These are phyloP conservation scores for Wilcoxina mikolae DNA, from an alignment of 495 filamentous ascomycete genomes.

Conservation along the genomic window DNA sequence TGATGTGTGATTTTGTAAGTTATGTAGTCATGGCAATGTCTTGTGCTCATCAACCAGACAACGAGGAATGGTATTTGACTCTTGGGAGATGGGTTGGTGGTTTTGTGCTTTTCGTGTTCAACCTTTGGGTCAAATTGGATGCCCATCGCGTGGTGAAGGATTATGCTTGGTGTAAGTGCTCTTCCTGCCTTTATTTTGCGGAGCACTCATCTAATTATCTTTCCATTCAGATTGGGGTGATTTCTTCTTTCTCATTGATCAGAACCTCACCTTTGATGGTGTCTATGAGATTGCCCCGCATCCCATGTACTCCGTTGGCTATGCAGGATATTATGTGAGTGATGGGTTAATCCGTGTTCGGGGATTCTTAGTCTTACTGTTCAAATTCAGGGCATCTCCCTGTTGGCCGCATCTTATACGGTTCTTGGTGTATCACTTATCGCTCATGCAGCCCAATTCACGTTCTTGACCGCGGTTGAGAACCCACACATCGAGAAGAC, in stretches of 20 bases:
- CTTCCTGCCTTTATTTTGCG: not conserved
- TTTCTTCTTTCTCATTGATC: conserved; percentile 97
- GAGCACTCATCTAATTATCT: not conserved
- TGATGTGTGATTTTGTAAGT: conserved; percentile 96
- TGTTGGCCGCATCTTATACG: conserved; percentile 94
- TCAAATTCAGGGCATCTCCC: conserved; percentile 57
- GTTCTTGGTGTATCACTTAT: conserved; percentile 91
- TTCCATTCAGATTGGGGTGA: conserved; percentile 66
- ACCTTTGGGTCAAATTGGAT: conserved; percentile 97
- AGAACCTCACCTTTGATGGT: conserved; percentile 93
- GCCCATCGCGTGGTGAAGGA: conserved; percentile 98
- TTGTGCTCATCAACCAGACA: conserved; percentile 57
- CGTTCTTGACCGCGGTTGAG: conserved; percentile 76
- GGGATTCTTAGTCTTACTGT: not conserved
- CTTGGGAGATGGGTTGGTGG: conserved; percentile 67
- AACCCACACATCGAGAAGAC: conserved; percentile 98
- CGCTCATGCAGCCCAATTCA: conserved; percentile 89
- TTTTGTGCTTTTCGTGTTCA: conserved; percentile 71
- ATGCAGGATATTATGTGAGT: conserved; percentile 72
- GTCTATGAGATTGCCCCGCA: conserved; percentile 99
- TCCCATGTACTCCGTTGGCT: conserved; percentile 98
- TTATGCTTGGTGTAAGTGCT: conserved; percentile 66
- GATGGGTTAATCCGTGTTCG: not conserved
- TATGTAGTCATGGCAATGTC: conserved; percentile 92
- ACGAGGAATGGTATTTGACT: conserved; percentile 55